Base-by-base conservation (phyloP, 2,329 filamentous ascomycete species). In the Aspergillus ruber region DNA sequence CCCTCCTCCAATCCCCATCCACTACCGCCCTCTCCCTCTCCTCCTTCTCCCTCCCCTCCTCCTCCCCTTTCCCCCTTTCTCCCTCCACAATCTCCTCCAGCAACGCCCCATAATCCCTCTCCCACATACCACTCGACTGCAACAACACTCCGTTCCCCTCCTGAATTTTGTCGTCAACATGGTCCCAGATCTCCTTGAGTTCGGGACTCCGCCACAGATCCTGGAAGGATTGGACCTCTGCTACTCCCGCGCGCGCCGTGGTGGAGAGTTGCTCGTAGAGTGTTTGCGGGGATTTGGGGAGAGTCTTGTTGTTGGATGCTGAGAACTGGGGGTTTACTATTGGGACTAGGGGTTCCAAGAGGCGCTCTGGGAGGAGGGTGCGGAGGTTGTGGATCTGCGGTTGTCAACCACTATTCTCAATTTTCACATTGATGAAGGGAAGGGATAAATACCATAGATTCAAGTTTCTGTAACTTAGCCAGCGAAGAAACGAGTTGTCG, bases 361-460 rank as follows among this genome's bases (percentile, higher is more conserved):
- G 49, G 21, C 67, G 67, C 17, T 63, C 65, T 3, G 72, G 71
- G 25, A 74, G 56, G 15, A 73, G 57, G 20, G 61, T 63, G 42
- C 71, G 71, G 13, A 74, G 59, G 51, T 67, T 61, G 45, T 71
- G 69, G 44, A 74, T 69, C 70, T 74, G 45, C 12, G 5, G 7
- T 15, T 9, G 42, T 40, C 17, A 15, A 18, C 42, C 17, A 39
- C 8, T 35, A 8, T n/a, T n/a, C 17, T 46, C 21, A 32, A 21
- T n/a, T n/a, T n/a, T n/a, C n/a, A n/a, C 42, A 25, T 1, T 9
- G 13, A n/a, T 17, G 18, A 17, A 25, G 27, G 20, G 18, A 23
- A 25, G 38, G 20, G 12, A 21, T 12, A 45, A 53, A 29, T 35
- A 66, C 63, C 52, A 56, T 63, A 9, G 57, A 49, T 45, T 72